These are phyloP conservation scores for Cytospora paraplurivora DNA, from an alignment of 2,329 filamentous ascomycete genomes.

Conservation along the genomic window DNA sequence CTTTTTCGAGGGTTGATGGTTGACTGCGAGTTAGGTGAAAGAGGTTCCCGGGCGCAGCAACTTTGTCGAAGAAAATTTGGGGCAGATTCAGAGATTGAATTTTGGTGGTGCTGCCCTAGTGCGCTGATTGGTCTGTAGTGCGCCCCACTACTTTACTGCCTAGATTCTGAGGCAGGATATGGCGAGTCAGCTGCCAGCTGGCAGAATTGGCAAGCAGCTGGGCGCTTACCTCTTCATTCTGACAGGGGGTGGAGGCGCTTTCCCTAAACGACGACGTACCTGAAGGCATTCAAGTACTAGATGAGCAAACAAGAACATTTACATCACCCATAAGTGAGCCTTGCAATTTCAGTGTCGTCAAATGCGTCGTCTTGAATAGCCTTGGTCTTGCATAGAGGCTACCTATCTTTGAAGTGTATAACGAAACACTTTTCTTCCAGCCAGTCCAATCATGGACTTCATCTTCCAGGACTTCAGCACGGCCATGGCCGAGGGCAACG, in stretches of 20 bases:
- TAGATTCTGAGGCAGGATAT: constrained; percentile 2
- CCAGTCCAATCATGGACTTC: constrained; percentile 62
- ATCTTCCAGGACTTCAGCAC: constrained; percentile 73
- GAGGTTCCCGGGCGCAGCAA: constrained; percentile 5
- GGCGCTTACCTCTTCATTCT: not conserved
- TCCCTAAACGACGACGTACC: not conserved
- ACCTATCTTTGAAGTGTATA: not conserved
- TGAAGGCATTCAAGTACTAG: not conserved
- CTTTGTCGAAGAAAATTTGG: constrained; percentile 25
- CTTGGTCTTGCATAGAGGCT: not conserved
- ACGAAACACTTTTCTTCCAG: not conserved
- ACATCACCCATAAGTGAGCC: not conserved
- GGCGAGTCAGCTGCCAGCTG: constrained; percentile 2
- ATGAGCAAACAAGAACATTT: not conserved
- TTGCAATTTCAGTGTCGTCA: not conserved
- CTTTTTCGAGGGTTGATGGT: constrained; percentile 32
- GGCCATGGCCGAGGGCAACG: constrained; percentile 66
- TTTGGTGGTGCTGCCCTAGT: constrained; percentile 20
- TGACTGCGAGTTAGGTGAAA: constrained; percentile 19
- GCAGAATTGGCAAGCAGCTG: not conserved
- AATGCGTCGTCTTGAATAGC: not conserved
- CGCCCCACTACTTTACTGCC: constrained; percentile 30
- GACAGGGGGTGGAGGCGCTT: not conserved
- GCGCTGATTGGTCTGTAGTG: constrained; percentile 24
- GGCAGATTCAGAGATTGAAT: constrained; percentile 28